Percentiles rank a stretch among this genome's conserved stretches.
Conservation (phyloP, 176 grass and related monocot species). For the Canna indica region DNA sequence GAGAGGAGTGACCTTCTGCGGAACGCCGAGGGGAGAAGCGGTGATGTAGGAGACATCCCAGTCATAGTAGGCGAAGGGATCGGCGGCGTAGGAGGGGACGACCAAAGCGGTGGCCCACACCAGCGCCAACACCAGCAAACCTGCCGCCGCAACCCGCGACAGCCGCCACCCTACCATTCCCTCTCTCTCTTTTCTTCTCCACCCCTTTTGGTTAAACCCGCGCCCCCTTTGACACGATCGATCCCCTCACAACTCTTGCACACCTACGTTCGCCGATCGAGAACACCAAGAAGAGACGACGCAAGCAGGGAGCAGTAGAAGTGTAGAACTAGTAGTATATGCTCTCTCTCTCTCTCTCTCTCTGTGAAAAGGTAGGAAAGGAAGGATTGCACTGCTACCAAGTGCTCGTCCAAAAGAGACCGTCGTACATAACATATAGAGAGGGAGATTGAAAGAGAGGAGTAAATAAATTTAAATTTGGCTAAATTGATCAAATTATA, state of each 20-base stretch:
- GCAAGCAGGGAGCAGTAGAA: too few relatives aligned
- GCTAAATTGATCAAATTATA: too few relatives aligned
- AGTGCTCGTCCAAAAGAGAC: too few relatives aligned
- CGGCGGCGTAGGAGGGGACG: neutral
- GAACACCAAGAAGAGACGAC: too few relatives aligned
- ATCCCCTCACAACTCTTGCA: neutral
- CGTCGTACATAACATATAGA: too few relatives aligned
- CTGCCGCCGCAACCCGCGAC: neutral
- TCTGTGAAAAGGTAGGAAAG: too few relatives aligned
- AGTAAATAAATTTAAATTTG: too few relatives aligned
- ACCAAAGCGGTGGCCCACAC: constrained; percentile 1
- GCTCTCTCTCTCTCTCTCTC: neutral
- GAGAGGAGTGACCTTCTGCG: constrained; percentile 4
- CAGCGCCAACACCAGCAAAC: neutral
- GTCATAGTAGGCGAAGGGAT: constrained; percentile 21
- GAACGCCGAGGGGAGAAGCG: constrained; percentile 25
- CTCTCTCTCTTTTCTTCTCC: neutral
- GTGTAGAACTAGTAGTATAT: too few relatives aligned
- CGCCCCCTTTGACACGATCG: neutral
- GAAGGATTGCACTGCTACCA: too few relatives aligned
- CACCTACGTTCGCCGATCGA: neutral
- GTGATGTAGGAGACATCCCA: constrained; percentile 27
- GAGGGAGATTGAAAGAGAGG: too few relatives aligned
- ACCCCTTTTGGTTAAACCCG: neutral
- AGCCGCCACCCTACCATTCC: neutral